Conservation (phyloP, 805 yeast genomes). For the Hanseniaspora pseudoguilliermondii region DNA sequence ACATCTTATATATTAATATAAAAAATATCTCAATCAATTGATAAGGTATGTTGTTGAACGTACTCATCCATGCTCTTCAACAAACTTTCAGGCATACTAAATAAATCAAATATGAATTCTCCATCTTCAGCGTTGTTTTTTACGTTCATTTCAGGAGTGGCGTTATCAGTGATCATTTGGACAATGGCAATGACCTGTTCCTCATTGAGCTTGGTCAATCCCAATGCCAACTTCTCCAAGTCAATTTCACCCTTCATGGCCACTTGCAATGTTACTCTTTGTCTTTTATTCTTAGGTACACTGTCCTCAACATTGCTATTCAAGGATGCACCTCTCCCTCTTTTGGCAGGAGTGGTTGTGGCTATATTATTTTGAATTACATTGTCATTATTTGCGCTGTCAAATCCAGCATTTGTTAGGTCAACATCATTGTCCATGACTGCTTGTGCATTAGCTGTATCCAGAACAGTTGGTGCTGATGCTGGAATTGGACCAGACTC, state of each 20-base stretch:
- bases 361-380: conserved; percentile 30
- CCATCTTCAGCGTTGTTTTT: conserved; percentile 94
- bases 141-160: conserved; percentile 87
- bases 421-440: conserved; percentile 16
- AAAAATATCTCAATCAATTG: neutral
- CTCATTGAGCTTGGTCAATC: conserved; percentile 74
- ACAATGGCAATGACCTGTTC: conserved; percentile 90
- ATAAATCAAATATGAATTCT: conserved; percentile 91
- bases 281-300: conserved; percentile 16
- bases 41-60: conserved; percentile 51
- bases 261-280: conserved; percentile 23
- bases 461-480: conserved; percentile 15
- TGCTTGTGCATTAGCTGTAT: conserved; percentile 25
- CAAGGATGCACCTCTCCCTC: conserved; percentile 16
- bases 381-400: conserved; percentile 15
- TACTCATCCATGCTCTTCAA: conserved; percentile 90
- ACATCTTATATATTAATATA: neutral
- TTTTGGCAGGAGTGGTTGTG: conserved; percentile 27
- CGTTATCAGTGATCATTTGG: conserved; percentile 94
- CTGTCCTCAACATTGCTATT: conserved; percentile 12
- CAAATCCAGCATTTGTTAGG: conserved; percentile 11
- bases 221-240: conserved; percentile 80
- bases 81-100: conserved; percentile 80
- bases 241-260: conserved; percentile 67
- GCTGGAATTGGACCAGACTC: conserved; percentile 62